Evolutionary conservation across 495 filamentous ascomycete species (phyloP), one percentile per base, ranked within the genome.

Genomic region (Lasiosphaeria miniovina): DNA sequence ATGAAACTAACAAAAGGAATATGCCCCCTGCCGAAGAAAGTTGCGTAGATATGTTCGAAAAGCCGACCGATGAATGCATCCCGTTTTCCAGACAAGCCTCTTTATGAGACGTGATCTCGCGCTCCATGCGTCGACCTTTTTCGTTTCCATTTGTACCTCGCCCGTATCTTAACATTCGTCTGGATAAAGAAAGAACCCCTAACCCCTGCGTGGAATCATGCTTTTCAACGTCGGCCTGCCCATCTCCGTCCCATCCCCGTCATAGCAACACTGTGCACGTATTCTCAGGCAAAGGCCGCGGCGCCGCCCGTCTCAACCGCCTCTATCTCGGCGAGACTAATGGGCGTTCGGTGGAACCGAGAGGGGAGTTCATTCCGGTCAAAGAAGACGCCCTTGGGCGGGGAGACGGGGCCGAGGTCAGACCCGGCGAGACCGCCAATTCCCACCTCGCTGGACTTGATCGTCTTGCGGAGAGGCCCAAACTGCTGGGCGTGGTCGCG

Each of bases 291-390:
- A 58, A 73, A 71, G 52, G 72, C 63, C 6, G 76, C 63, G 12
- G 93, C 94, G 56, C 94, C 94, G 34, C 91, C 95, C 35, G 88
- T 89, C 83, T 97, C 92, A 57, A 98, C 82, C 36, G 92, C 92
- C 71, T 98, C 95, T 59, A 98, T 98, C 81, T 98, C 94, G 49
- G 86, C 86, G 65, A 86, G 70, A 33, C 79, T 86, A 73, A 90
- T 86, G 15, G 85, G 80, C 12, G 82, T 77, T 55, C 93, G 81
- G 65, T 88, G 84, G 80, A 96, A 98, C 61, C 92, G 84, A 55
- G 75, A 62, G 33, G 95, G 94, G 11, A 98, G 84, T 73, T 98
- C 87, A 61, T 84, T 86, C 57, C 93, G 88, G 77, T 98, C 94
- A 69, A 96, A 97, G 72, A 81, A 90, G 72, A 89, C 77, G 54